Base-by-base conservation (phyloP, 2,329 filamentous ascomycete species). In the Parastagonospora avenae region DNA sequence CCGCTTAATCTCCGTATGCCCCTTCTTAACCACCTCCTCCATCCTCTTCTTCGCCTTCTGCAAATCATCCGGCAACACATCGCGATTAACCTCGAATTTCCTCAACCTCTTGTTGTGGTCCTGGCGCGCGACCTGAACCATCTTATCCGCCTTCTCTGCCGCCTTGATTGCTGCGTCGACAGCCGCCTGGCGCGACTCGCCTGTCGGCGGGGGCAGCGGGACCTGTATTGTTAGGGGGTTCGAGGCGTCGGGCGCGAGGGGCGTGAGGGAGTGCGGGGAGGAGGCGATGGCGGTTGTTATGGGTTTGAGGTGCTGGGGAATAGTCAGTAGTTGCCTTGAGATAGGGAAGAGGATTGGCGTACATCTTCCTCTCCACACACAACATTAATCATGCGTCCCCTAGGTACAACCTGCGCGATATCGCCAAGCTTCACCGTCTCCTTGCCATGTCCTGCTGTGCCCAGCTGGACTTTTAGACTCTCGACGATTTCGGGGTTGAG, bases 361-460 rank as follows among this genome's bases (percentile, higher is more conserved):
- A 88, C 85, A 52, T 84, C 82, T 62, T 84, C 81, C 63, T 90
- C 87, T 11, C 85, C 82, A 33, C 83, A 84, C 16, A 88, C 68
- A n/a, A 90, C 76, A 51, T 83, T 81, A 28, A 89, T 70, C 60
- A 79, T 79, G 48, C 86, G 73, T 9, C 86, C 85, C 62, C 86
- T 85, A 0, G 85, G 84, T 33, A 89, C 77, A 12, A 90, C 84
- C 65, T 88, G 86, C 2, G 86, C 87, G 49, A 90, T 64, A 64
- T 89, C 86, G 8, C 81, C 79, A 43, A 90, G 62, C 55, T 75
- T 79, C 42, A 82, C 77, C 1, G 73, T 81, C 51, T 82, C 76
- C 51, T 81, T 83, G 35, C 63, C 66, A n/a, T 64, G 66, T 48
- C 63, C 60, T 29, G 64, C 68, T 41, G 73, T 76, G 50, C 86